phyloP scores from a whole-genome alignment of 1,139 yeast genomes.

The Scheffersomyces cryptocercus region DNA sequence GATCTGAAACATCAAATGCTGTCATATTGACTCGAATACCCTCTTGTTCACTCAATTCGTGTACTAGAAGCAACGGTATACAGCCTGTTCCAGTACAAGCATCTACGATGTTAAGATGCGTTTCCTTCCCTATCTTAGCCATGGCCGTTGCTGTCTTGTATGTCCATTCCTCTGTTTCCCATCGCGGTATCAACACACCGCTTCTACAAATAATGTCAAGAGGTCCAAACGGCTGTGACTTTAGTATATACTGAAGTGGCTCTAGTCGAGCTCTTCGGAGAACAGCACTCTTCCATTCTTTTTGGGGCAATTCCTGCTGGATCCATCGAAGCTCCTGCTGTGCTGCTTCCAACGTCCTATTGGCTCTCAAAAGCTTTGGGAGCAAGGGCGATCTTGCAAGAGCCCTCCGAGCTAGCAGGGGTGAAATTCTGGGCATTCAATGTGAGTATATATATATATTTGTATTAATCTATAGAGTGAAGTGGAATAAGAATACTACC shows the following conservation, averaged over 20 bases:
- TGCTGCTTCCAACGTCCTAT: conserved; percentile 30
- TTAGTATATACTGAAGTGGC: conserved; percentile 83
- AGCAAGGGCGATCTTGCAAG: conserved; percentile 23
- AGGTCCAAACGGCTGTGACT: conserved; percentile 83
- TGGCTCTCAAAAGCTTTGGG: conserved; percentile 36
- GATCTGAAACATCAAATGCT: conserved; percentile 62
- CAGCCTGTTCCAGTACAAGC: conserved; percentile 94
- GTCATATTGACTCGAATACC: conserved; percentile 22
- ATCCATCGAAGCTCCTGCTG: conserved; percentile 43
- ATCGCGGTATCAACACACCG: conserved; percentile 83
- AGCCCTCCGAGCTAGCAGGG: conserved; percentile 30
- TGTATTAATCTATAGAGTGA: background rate
- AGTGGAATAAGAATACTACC: background rate
- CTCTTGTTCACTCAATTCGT: conserved; percentile 24
- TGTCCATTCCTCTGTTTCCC: conserved; percentile 97
- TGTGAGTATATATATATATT: background rate
- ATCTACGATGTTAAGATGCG: conserved; percentile 50
- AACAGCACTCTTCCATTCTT: conserved; percentile 37
- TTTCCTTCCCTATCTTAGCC: background rate
- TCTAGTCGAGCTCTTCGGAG: conserved; percentile 43
- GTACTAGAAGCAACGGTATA: conserved; percentile 56
- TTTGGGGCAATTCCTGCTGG: conserved; percentile 36
- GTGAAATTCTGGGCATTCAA: conserved; percentile 36
- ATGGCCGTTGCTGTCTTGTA: conserved; percentile 33
- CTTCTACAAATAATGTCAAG: conserved; percentile 59